Percentiles rank a stretch among this genome's conserved stretches.
Evolutionary conservation across 805 yeast species (phyloP).

Genomic region (Cyberlindnera maclurae): DNA sequence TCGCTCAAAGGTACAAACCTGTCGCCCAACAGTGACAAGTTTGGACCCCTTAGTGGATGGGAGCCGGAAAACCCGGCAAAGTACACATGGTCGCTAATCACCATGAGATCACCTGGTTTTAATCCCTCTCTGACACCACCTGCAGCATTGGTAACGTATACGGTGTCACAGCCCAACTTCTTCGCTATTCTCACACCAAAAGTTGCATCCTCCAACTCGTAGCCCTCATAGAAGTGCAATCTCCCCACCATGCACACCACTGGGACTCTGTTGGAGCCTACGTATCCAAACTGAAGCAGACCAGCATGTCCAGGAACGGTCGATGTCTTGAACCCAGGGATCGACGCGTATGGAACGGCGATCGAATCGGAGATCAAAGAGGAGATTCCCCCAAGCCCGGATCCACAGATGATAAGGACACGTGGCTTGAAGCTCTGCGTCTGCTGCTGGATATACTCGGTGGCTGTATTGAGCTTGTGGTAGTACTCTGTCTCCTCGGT

Average conservation of each 20-base stretch:
- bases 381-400: conserved; percentile 88
- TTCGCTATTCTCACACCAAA: conserved; percentile 79
- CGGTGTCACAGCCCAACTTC: conserved; percentile 48
- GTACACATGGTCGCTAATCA: conserved; percentile 82
- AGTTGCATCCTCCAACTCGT: conserved; percentile 71
- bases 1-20: conserved; percentile 85
- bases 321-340: conserved; percentile 76
- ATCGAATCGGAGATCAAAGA: conserved; percentile 31
- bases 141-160: conserved; percentile 93
- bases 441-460: conserved; percentile 8
- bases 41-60: conserved; percentile 85
- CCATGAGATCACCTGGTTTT: conserved; percentile 86
- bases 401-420: conserved; percentile 83
- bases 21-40: conserved; percentile 73
- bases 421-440: conserved; percentile 37
- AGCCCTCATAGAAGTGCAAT: conserved; percentile 89
- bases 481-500: conserved; percentile 9
- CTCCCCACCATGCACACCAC: conserved; percentile 94
- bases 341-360: conserved; percentile 52
- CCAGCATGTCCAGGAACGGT: conserved; percentile 94
- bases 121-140: conserved; percentile 72
- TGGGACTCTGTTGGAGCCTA: conserved; percentile 63
- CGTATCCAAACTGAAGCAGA: conserved; percentile 65
- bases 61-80: conserved; percentile 86
- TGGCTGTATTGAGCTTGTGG: conserved; percentile 13